Percentiles rank a stretch among this genome's conserved stretches.
Conservation (phyloP, 2,329 filamentous ascomycete species). For the Endothia cerciana region DNA sequence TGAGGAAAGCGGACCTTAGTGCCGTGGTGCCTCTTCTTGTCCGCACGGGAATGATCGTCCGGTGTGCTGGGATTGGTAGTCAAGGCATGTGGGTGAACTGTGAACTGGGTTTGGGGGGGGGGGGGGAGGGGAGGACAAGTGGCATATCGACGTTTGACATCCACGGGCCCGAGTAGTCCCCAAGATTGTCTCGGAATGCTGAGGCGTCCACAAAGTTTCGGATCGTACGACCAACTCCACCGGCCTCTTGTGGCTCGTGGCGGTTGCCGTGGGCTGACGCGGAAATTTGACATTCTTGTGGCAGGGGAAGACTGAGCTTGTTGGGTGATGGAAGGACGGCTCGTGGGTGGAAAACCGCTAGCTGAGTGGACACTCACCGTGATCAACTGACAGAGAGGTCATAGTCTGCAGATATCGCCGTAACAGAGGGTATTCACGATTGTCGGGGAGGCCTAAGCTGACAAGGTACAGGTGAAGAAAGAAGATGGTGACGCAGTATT, state of each 20-base stretch:
- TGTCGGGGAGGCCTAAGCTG: slow-evolving; percentile 27
- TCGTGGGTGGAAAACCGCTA: background rate
- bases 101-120: too few relatives aligned
- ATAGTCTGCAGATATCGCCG: background rate
- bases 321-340: background rate
- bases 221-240: background rate
- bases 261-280: background rate
- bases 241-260: background rate
- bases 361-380: background rate
- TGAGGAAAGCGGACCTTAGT: too few relatives aligned
- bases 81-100: background rate
- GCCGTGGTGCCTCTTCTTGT: too few relatives aligned
- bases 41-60: too few relatives aligned
- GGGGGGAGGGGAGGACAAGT: too few relatives aligned
- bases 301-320: background rate
- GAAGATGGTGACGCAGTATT: slow-evolving; percentile 28
- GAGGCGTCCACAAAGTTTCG: background rate
- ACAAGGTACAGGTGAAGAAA: slow-evolving; percentile 29
- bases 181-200: background rate
- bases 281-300: background rate
- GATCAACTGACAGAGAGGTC: background rate
- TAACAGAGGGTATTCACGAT: slow-evolving; percentile 29
- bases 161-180: background rate
- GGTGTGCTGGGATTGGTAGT: too few relatives aligned
- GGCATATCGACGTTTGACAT: background rate